Conservation (phyloP, 2,329 filamentous ascomycete genomes). For the Aspergillus floridensis region DNA sequence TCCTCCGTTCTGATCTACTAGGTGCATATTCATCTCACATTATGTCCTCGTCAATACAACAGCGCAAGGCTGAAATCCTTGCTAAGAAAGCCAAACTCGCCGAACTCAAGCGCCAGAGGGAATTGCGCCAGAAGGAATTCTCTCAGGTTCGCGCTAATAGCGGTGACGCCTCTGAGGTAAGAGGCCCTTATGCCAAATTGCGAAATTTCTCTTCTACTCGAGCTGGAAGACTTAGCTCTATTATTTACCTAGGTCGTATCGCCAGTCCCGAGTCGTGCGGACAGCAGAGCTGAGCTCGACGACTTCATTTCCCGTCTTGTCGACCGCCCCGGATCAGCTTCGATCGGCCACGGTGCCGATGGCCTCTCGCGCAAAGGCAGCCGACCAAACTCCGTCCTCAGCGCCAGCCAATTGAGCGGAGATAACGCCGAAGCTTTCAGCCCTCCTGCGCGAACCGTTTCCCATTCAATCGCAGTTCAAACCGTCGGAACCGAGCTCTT, state of each 20-base stretch:
- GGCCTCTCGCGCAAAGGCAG: constrained; percentile 57
- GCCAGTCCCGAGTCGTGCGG: constrained; percentile 67
- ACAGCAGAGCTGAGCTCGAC: constrained; percentile 70
- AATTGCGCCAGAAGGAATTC: constrained; percentile 75
- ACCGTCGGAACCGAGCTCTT: constrained; percentile 71
- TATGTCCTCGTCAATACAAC: constrained; percentile 49
- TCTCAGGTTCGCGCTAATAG: constrained; percentile 66
- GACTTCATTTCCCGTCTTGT: constrained; percentile 80
- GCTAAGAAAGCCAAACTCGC: constrained; percentile 96
- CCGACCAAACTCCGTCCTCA: constrained; percentile 81
- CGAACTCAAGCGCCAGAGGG: constrained; percentile 89
- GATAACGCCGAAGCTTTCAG: constrained; percentile 51
- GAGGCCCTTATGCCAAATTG: neutral
- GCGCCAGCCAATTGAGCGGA: constrained; percentile 75
- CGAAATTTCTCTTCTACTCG: neutral
- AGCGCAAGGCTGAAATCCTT: constrained; percentile 91
- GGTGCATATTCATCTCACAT: constrained; percentile 10
- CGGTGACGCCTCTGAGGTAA: constrained; percentile 69
- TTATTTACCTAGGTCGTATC: constrained; percentile 57
- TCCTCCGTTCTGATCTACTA: constrained; percentile 12
- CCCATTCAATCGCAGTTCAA: constrained; percentile 57
- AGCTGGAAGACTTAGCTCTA: constrained; percentile 12
- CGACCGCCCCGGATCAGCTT: constrained; percentile 71
- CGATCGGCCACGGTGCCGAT: constrained; percentile 51
- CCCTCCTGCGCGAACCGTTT: constrained; percentile 40